These are phyloP conservation scores for Salix purpurea DNA, from an alignment of 345 rosid genomes.

Conservation along the genomic window DNA sequence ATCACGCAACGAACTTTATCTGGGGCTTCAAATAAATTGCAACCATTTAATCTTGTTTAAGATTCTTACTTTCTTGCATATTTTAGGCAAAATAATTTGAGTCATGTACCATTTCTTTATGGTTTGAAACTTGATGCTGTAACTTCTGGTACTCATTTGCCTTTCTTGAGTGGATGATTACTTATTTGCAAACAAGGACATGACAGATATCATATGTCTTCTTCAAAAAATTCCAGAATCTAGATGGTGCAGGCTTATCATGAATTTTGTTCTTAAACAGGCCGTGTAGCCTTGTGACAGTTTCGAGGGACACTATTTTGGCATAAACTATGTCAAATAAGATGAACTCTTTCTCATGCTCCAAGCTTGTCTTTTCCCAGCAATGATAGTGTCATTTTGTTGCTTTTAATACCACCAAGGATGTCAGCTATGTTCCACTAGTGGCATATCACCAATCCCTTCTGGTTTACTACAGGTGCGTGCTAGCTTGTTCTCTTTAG, in stretches of 20 bases:
- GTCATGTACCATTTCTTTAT: not conserved
- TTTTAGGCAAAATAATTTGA: not conserved
- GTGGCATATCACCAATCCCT: not conserved
- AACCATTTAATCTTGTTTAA: not conserved
- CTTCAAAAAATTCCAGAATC: not conserved
- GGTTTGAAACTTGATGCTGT: not conserved
- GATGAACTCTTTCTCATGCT: not conserved
- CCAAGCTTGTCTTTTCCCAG: not conserved
- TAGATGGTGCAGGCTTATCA: not conserved
- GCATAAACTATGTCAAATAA: not conserved
- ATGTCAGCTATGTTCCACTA: not conserved
- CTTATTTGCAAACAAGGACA: not conserved
- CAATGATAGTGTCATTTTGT: not conserved
- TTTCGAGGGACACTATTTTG: not conserved
- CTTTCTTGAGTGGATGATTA: not conserved
- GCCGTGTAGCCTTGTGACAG: not conserved
- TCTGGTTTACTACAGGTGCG: not conserved
- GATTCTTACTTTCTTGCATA: not conserved
- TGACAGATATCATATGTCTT: not conserved
- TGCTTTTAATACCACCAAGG: not conserved
- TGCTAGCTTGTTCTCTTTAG: not conserved
- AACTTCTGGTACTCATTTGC: not conserved
- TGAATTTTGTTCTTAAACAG: not conserved
- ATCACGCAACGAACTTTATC: not conserved
- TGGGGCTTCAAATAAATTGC: not conserved